Percentiles rank a stretch among this genome's conserved stretches.
Evolutionary conservation across 768 basidiomycete genomes (phyloP).

Genomic region (Lyophyllum shimeji): DNA sequence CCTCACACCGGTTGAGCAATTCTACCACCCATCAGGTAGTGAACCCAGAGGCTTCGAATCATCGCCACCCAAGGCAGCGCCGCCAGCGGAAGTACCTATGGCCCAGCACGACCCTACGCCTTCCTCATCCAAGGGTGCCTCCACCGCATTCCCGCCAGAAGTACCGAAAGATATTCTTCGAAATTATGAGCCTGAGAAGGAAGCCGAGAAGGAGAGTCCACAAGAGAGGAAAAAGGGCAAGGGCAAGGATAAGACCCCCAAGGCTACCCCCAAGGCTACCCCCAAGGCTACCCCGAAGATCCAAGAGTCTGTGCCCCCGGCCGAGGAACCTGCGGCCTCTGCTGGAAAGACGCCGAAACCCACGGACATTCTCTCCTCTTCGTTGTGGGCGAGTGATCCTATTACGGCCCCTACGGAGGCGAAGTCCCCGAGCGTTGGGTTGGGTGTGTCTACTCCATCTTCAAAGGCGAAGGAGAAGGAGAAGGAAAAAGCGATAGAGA

Average conservation of each 20-base stretch:
- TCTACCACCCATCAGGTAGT: constrained; percentile 16
- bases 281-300: constrained; percentile 17
- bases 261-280: constrained; percentile 17
- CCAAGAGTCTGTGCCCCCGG: constrained; percentile 8
- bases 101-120: constrained; percentile 10
- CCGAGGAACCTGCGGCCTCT: constrained; percentile 15
- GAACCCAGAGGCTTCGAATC: constrained; percentile 24
- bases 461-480: constrained; percentile 9
- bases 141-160: constrained; percentile 11
- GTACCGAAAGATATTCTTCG: constrained; percentile 18
- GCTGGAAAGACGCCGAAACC: constrained; percentile 27
- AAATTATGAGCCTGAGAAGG: constrained; percentile 15
- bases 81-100: constrained; percentile 7
- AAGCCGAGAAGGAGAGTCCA: constrained; percentile 1
- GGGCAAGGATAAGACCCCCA: constrained; percentile 22
- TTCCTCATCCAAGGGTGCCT: constrained; percentile 13
- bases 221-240: constrained; percentile 24
- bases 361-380: constrained; percentile 41
- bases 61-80: constrained; percentile 5
- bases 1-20: constrained; percentile 40
- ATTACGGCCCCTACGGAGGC: constrained; percentile 2
- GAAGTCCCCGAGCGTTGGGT: constrained; percentile 7
- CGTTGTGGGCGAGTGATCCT: constrained; percentile 41
- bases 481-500: neutral
- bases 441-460: constrained; percentile 8